These are phyloP conservation scores for Isabelozyma rhagii DNA, from an alignment of 805 yeast genomes.

Conservation along the genomic window DNA sequence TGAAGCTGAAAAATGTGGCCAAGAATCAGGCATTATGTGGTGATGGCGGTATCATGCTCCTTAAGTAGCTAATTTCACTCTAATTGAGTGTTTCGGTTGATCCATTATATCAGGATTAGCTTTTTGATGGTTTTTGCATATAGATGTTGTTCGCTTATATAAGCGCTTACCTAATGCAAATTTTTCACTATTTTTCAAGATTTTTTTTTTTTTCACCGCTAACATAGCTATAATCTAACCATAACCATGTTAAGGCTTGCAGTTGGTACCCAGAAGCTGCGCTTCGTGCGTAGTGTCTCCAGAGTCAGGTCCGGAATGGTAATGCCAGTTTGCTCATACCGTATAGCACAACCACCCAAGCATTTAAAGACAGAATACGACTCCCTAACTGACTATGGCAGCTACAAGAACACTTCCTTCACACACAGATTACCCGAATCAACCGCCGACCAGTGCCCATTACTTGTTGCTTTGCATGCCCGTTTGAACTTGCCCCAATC, in stretches of 20 bases:
- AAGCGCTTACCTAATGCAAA: neutral
- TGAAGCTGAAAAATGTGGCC: too few relatives aligned
- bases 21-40: too few relatives aligned
- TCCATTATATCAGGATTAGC: too few relatives aligned
- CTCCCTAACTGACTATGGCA: slow-evolving; percentile 34
- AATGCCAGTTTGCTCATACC: slow-evolving; percentile 9
- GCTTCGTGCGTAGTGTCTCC: neutral
- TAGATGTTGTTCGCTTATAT: too few relatives aligned
- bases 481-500: slow-evolving; percentile 63
- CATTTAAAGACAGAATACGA: slow-evolving; percentile 29
- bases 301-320: neutral
- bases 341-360: slow-evolving; percentile 19
- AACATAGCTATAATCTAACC: neutral
- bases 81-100: neutral
- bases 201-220: neutral
- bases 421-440: slow-evolving; percentile 46
- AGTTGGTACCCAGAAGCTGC: neutral
- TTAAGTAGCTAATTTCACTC: neutral
- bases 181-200: neutral
- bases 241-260: slow-evolving; percentile 6
- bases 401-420: slow-evolving; percentile 38
- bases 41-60: too few relatives aligned
- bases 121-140: neutral
- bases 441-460: slow-evolving; percentile 57
- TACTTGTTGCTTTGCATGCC: slow-evolving; percentile 74